Conservation (phyloP, 768 basidiomycete genomes). For the Rhodotorula toruloides region DNA sequence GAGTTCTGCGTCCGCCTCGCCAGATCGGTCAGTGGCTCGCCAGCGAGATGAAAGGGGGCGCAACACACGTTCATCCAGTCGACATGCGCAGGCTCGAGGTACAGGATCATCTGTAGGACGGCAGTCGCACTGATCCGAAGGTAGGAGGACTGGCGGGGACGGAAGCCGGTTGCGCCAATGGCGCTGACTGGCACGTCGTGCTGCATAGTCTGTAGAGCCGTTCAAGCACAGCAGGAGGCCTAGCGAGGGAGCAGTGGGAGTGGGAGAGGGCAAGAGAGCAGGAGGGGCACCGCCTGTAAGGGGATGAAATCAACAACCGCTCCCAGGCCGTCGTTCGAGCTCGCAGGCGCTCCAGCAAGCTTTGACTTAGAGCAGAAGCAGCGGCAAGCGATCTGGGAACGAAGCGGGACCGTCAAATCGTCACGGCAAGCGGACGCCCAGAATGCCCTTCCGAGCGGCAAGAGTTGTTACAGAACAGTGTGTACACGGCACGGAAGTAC, state of each 20-base stretch:
- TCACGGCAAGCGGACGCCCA: too few species aligned
- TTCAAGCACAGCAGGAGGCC: not conserved
- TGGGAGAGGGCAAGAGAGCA: too few species aligned
- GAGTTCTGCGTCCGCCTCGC: constrained; percentile 4
- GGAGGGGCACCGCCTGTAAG: too few species aligned
- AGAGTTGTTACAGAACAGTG: too few species aligned
- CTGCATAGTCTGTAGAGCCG: not conserved
- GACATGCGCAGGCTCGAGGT: constrained; percentile 35
- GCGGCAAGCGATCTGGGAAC: too few species aligned
- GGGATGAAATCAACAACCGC: too few species aligned
- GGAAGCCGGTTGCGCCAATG: not conserved
- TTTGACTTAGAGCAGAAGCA: too few species aligned
- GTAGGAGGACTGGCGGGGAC: constrained; percentile 38
- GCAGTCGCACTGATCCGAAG: constrained; percentile 36
- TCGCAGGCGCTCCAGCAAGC: too few species aligned
- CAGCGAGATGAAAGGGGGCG: not conserved
- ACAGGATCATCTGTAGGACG: constrained; percentile 40
- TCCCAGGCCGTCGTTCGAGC: too few species aligned
- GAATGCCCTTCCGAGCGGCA: too few species aligned
- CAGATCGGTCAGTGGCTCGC: not conserved
- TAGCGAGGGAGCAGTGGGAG: not conserved
- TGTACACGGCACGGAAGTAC: too few species aligned
- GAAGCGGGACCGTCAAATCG: too few species aligned
- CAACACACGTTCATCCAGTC: constrained; percentile 37
- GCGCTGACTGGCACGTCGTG: not conserved